Percentiles rank a stretch among this genome's conserved stretches.
Conservation (phyloP, 352 stramenopile species). For the Phytophthora rubi region DNA sequence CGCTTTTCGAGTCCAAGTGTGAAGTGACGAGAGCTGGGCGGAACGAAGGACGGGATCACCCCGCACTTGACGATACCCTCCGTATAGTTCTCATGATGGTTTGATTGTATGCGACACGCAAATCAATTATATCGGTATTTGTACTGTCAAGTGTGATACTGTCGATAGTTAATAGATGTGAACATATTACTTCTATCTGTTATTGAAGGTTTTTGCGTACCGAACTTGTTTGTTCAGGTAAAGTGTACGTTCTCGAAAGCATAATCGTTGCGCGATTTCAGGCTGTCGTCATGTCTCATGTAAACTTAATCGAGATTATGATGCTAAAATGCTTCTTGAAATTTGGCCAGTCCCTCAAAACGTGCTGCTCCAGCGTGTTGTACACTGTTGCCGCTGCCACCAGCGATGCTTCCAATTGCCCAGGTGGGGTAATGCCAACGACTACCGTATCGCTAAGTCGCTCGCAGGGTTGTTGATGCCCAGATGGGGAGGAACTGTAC, state of each 20-base stretch:
- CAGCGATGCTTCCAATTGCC: neutral
- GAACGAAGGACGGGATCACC: constrained; percentile 1
- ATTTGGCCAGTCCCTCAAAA: neutral
- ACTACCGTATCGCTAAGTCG: constrained; percentile 9
- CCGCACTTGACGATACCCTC: neutral
- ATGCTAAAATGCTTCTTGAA: neutral
- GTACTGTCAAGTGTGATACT: too few relatives aligned
- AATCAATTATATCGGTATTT: neutral
- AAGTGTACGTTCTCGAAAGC: neutral
- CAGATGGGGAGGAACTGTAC: constrained; percentile 6
- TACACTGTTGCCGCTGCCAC: neutral
- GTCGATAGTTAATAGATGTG: too few relatives aligned
- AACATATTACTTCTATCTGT: too few relatives aligned
- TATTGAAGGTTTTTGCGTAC: neutral
- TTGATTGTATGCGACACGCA: neutral
- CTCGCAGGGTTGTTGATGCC: constrained; percentile 21
- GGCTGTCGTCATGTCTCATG: constrained; percentile 17
- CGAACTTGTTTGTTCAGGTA: constrained; percentile 2
- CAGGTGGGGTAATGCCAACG: neutral
- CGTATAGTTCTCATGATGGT: neutral
- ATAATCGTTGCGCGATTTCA: too few relatives aligned
- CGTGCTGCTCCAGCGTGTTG: neutral
- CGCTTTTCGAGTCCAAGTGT: constrained; percentile 11
- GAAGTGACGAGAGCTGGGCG: constrained; percentile 21
- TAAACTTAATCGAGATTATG: constrained; percentile 14